phyloP scores from a whole-genome alignment of 768 basidiomycete genomes.

The Lentinula aciculospora region DNA sequence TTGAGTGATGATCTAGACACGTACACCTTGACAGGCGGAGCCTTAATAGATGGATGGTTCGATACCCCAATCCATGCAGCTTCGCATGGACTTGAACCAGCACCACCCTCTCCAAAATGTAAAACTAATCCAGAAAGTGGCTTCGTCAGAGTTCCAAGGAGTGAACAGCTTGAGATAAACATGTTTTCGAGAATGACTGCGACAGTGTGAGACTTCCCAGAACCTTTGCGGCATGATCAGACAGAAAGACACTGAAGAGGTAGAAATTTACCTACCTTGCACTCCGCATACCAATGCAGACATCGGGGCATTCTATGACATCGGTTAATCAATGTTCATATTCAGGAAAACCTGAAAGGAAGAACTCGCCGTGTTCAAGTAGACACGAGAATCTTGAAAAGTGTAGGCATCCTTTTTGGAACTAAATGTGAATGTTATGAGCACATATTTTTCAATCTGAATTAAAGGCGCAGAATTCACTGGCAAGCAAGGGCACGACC shows the following conservation, averaged over 20 bases:
- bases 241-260: neutral
- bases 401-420: constrained; percentile 25
- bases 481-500: constrained; percentile 41
- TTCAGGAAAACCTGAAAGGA: neutral
- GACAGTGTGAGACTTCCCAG: constrained; percentile 71
- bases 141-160: constrained; percentile 46
- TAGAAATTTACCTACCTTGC: constrained; percentile 32
- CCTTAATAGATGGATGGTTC: constrained; percentile 19
- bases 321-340: neutral
- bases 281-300: constrained; percentile 75
- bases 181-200: constrained; percentile 66
- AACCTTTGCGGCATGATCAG: constrained; percentile 30
- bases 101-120: constrained; percentile 66
- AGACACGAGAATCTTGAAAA: constrained; percentile 46
- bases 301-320: constrained; percentile 61
- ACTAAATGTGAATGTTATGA: constrained; percentile 17
- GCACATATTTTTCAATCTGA: neutral
- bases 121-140: constrained; percentile 60
- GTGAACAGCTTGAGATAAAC: constrained; percentile 46
- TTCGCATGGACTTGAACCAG: constrained; percentile 52
- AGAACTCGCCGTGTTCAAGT: constrained; percentile 57
- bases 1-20: constrained; percentile 58
- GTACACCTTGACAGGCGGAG: constrained; percentile 40
- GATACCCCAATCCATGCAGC: constrained; percentile 54
- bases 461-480: constrained; percentile 24